Evolutionary conservation across 768 basidiomycete species (phyloP), one percentile per base, ranked within the genome.

Genomic region (Kwoniella mangroviensis): DNA sequence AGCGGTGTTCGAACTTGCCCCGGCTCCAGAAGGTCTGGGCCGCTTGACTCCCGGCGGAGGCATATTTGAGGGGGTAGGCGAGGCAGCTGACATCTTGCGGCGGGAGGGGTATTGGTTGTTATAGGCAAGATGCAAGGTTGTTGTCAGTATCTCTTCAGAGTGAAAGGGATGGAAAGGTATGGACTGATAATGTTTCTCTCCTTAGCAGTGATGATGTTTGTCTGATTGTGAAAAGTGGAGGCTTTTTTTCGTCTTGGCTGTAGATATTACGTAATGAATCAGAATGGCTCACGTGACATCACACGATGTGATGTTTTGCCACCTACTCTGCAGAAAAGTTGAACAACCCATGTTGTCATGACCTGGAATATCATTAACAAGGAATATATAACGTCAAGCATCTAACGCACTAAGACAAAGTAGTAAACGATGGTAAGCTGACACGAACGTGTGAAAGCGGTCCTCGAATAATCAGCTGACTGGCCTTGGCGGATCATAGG

Each of bases 401-500:
- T 7, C 34, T 34, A 34, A 34, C 34, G 6, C 34, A 34, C 34
- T 7, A 4, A 34, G 34, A 34, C 6, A 34, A 6, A 34, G 34
- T 28, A 34, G 45, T 15, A 4, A 9, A 49, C 11, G 13, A 49
- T 49, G 45, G 45, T 49, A 6, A 49, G 45, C 15, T 49, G 45
- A 34, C 34, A 34, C 34, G 34, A 34, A 34, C 34, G 34, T 34
- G 34, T 7, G 34, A 7, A 7, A 34, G 4, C 9, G 6, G 34
- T 34, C 4, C 34, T 34, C 34, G 34, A 34, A 7, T 34, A 7
- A 34, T 34, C 34, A 34, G 34, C 34, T 34, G 34, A 34, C 6
- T 34, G 5, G 34, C 6, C 34, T 34, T 34, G 0, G 34, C 34
- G 34, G 34, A 34, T 34, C 34, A 34, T 62, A 97, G 94, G 92